Conservation (phyloP, 768 basidiomycete genomes). For the Mycena kentingensis region DNA sequence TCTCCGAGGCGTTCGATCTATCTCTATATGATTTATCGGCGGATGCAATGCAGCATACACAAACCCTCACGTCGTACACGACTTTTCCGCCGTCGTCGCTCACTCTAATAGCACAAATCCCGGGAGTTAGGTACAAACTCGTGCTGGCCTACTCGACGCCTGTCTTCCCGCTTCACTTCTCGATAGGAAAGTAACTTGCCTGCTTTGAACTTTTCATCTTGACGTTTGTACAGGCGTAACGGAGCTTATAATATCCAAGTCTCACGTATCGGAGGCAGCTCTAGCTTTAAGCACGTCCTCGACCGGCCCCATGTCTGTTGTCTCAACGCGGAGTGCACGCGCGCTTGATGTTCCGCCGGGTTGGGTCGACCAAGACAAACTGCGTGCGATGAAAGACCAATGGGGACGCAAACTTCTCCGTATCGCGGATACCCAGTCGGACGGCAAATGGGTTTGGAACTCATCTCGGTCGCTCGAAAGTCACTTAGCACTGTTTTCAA, state of each 20-base stretch:
- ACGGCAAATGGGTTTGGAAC: conserved; percentile 74
- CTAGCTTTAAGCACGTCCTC: conserved; percentile 19
- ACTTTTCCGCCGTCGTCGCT: conserved; percentile 79
- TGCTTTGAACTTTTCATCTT: neutral
- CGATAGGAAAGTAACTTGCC: conserved; percentile 16
- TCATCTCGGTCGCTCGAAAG: conserved; percentile 58
- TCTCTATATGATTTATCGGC: conserved; percentile 71
- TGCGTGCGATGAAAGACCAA: conserved; percentile 67
- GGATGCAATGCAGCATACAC: conserved; percentile 52
- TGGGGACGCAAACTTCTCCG: conserved; percentile 73
- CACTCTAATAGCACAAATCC: conserved; percentile 67
- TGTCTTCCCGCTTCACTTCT: conserved; percentile 74
- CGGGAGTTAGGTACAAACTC: conserved; percentile 62
- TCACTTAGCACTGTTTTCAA: conserved; percentile 81
- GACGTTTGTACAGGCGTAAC: conserved; percentile 66
- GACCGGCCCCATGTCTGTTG: conserved; percentile 46
- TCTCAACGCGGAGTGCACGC: conserved; percentile 62
- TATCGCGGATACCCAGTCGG: conserved; percentile 77
- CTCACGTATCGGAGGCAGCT: conserved; percentile 24
- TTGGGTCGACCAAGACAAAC: conserved; percentile 68
- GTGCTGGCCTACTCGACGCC: conserved; percentile 74
- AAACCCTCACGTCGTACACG: conserved; percentile 75
- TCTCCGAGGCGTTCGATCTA: conserved; percentile 67
- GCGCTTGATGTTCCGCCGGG: conserved; percentile 72
- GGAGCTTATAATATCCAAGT: conserved; percentile 65